These are phyloP conservation scores for Malassezia furfur DNA, from an alignment of 1,284 basidiomycete genomes.

Conservation along the genomic window DNA sequence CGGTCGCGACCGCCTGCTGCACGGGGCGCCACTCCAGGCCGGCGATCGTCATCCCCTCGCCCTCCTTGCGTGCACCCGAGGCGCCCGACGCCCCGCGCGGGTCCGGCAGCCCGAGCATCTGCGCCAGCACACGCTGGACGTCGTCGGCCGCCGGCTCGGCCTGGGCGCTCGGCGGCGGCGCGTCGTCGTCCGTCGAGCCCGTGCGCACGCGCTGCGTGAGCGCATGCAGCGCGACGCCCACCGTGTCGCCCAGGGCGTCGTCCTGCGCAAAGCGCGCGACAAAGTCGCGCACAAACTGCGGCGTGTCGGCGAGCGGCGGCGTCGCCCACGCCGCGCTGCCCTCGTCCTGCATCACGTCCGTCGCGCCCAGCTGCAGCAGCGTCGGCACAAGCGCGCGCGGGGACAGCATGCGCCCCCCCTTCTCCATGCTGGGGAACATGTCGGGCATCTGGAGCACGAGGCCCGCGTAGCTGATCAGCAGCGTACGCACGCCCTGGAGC, in stretches of 20 bases:
- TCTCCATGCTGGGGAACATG: slow-evolving; percentile 64
- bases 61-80: background rate
- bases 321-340: slow-evolving; percentile 26
- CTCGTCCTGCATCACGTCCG: slow-evolving; percentile 41
- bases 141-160: background rate
- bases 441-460: slow-evolving; percentile 75
- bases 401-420: slow-evolving; percentile 25
- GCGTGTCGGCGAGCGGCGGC: slow-evolving; percentile 48
- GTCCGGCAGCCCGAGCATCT: slow-evolving; percentile 14
- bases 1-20: slow-evolving; percentile 66
- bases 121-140: slow-evolving; percentile 6
- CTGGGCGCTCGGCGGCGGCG: background rate
- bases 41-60: slow-evolving; percentile 46
- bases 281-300: slow-evolving; percentile 52
- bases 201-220: slow-evolving; percentile 33
- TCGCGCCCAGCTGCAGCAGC: slow-evolving; percentile 30
- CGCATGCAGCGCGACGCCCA: slow-evolving; percentile 47
- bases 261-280: slow-evolving; percentile 49
- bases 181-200: slow-evolving; percentile 2
- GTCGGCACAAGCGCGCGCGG: slow-evolving; percentile 59
- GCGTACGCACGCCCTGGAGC: slow-evolving; percentile 29
- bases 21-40: slow-evolving; percentile 69
- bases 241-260: slow-evolving; percentile 49
- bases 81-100: slow-evolving; percentile 1
- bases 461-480: slow-evolving; percentile 82